phyloP scores from a whole-genome alignment of 345 rosid genomes.

The Syzygium jambos region DNA sequence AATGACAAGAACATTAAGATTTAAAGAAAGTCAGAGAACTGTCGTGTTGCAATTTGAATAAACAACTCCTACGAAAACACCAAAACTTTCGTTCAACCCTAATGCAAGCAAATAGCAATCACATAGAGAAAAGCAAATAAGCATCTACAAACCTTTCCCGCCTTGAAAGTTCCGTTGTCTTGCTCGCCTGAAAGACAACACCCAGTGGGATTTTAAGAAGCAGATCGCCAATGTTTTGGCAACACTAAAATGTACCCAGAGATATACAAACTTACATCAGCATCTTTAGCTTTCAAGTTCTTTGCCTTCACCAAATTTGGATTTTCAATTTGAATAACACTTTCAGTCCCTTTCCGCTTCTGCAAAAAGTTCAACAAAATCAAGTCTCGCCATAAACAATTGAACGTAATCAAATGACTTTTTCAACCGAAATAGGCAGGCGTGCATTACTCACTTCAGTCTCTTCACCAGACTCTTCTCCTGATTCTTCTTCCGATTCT shows the following conservation, averaged over 20 bases:
- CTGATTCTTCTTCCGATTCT: conserved; percentile 65
- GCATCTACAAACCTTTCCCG: conserved; percentile 72
- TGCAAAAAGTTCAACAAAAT: conserved; percentile 13
- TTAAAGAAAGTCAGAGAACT: not conserved
- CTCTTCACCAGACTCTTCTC: conserved; percentile 38
- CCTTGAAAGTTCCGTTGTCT: conserved; percentile 90
- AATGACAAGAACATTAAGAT: not conserved
- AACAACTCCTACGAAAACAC: not conserved
- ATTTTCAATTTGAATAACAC: conserved; percentile 77
- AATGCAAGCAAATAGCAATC: not conserved
- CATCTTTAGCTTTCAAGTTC: conserved; percentile 61
- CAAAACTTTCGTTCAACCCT: not conserved
- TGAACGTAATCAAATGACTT: not conserved
- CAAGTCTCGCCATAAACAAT: not conserved
- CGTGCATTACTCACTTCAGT: conserved; percentile 10
- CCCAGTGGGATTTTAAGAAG: not conserved
- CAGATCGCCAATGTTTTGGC: not conserved
- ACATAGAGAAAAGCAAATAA: not conserved
- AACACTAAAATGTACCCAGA: not conserved
- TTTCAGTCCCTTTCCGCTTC: conserved; percentile 75
- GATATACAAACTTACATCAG: conserved; percentile 47
- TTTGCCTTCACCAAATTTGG: conserved; percentile 72
- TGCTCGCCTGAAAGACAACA: conserved; percentile 37
- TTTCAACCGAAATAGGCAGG: not conserved
- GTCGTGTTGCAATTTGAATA: not conserved